These are phyloP conservation scores for Naematelia encephala DNA, from an alignment of 768 basidiomycete species.

Conservation along the genomic window DNA sequence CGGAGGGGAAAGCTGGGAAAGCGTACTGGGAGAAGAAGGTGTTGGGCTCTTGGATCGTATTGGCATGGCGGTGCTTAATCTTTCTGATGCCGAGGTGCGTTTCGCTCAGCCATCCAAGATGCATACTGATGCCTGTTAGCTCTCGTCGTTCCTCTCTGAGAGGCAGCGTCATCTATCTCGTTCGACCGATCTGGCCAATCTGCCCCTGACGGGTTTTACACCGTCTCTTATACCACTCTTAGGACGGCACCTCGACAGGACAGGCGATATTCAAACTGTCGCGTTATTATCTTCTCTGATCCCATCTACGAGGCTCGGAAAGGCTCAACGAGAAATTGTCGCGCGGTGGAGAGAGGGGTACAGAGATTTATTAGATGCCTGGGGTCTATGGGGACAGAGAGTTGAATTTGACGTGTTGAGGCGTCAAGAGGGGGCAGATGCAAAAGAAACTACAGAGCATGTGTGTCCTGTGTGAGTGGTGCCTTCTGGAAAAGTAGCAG, in stretches of 20 bases:
- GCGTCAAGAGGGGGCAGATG: conserved; percentile 14
- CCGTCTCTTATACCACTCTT: conserved; percentile 30
- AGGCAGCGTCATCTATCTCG: conserved; percentile 20
- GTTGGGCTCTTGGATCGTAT: conserved; percentile 43
- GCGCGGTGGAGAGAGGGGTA: conserved; percentile 46
- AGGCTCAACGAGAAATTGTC: conserved; percentile 16
- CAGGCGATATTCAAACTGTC: conserved; percentile 44
- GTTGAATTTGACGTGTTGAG: conserved; percentile 39
- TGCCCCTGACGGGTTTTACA: conserved; percentile 42
- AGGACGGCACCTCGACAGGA: conserved; percentile 32
- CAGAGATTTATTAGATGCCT: conserved; percentile 43
- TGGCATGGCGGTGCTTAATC: conserved; percentile 39
- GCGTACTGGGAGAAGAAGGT: conserved; percentile 39
- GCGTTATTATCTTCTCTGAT: conserved; percentile 39
- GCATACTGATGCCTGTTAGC: conserved; percentile 14
- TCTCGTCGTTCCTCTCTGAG: conserved; percentile 35
- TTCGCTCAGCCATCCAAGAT: no score
- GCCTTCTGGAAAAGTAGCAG: background rate
- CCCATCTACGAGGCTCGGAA: conserved; percentile 10
- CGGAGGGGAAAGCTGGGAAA: conserved; percentile 45
- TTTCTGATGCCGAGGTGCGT: conserved; percentile 42
- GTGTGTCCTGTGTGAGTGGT: conserved; percentile 43
- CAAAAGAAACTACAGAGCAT: conserved; percentile 10
- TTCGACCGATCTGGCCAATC: conserved; percentile 24
- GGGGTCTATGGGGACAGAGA: conserved; percentile 39